phyloP scores from a whole-genome alignment of 805 yeast genomes.

The Hermanozyma aechmeae region DNA sequence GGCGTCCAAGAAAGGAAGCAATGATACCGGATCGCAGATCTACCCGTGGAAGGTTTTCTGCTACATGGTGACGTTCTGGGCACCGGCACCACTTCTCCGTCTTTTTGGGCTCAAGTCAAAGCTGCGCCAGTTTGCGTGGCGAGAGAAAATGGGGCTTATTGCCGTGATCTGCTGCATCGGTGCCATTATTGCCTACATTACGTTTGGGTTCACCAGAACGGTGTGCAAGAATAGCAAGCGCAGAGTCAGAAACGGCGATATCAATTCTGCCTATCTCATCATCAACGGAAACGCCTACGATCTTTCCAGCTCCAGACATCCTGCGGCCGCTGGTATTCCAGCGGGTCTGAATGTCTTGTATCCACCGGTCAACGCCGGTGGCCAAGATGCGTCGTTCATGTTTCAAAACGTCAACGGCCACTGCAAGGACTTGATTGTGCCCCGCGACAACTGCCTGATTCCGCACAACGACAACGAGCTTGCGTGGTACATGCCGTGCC shows the following conservation, averaged over 20 bases:
- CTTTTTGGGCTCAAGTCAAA: conserved; percentile 71
- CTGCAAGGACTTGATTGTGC: conserved; percentile 69
- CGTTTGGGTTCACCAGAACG: conserved; percentile 84
- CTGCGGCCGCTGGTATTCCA: conserved; percentile 70
- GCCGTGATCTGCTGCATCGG: conserved; percentile 69
- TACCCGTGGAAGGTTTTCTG: conserved; percentile 79
- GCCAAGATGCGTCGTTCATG: conserved; percentile 71
- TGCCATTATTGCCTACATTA: conserved; percentile 71
- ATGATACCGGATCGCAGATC: no score
- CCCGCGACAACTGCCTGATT: conserved; percentile 59
- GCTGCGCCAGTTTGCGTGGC: conserved; percentile 91
- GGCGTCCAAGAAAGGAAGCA: no score
- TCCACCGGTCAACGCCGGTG: conserved; percentile 85
- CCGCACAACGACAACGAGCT: conserved; percentile 54
- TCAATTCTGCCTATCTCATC: conserved; percentile 53
- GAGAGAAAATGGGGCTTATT: conserved; percentile 85
- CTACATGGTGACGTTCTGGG: conserved; percentile 80
- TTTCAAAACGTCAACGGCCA: conserved; percentile 91
- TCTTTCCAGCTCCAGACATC: conserved; percentile 64
- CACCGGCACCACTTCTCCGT: conserved; percentile 64
- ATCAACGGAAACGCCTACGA: conserved; percentile 79
- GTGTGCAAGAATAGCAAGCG: conserved; percentile 47
- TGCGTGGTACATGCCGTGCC: conserved; percentile 98
- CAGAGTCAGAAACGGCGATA: conserved; percentile 53
- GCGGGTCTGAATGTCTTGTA: conserved; percentile 65